phyloP scores from a whole-genome alignment of 1,139 yeast species.

The Zhuliangozyma parablackwelliae region DNA sequence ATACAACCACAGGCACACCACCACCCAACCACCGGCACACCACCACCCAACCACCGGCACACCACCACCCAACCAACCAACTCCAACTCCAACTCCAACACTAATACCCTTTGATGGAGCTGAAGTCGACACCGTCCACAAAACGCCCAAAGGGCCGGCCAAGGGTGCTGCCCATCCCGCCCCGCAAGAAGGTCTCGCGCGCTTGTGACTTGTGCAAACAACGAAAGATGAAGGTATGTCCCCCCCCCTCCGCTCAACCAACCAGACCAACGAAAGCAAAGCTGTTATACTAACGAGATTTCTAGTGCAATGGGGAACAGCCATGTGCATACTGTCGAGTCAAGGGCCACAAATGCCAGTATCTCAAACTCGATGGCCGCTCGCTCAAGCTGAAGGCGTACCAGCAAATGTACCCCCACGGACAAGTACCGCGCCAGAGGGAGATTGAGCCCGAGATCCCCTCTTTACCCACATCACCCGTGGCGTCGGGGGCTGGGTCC shows the following conservation, averaged over 20 bases:
- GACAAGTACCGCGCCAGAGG: background rate
- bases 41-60: background rate
- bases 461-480: constrained; percentile 3
- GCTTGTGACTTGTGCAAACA: constrained; percentile 40
- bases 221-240: constrained; percentile 28
- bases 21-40: background rate
- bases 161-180: constrained; percentile 7
- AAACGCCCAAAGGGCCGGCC: constrained; percentile 11
- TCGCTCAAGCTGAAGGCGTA: constrained; percentile 16
- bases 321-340: constrained; percentile 24
- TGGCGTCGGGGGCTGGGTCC: background rate
- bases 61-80: background rate
- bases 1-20: background rate
- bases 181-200: constrained; percentile 27
- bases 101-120: background rate
- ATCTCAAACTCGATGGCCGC: constrained; percentile 22
- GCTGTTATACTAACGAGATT: background rate
- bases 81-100: background rate
- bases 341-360: constrained; percentile 20
- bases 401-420: background rate
- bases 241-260: background rate
- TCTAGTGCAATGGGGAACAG: constrained; percentile 20
- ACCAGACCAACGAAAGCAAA: background rate
- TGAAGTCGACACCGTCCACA: background rate
- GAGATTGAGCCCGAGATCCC: constrained; percentile 6